Evolutionary conservation across 805 yeast genomes (phyloP).

Genomic region (Teunomyces aglyptinius): DNA sequence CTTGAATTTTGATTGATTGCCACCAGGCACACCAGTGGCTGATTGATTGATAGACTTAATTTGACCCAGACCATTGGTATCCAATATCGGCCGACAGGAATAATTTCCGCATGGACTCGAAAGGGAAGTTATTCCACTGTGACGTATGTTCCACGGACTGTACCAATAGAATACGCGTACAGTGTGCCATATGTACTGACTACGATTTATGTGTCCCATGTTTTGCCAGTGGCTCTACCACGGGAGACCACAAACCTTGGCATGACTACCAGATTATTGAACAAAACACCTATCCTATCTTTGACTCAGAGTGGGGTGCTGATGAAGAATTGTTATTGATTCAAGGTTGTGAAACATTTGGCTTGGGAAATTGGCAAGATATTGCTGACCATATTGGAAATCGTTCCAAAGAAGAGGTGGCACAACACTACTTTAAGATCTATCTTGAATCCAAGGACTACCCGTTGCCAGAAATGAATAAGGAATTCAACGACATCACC

Average conservation of each 20-base stretch:
- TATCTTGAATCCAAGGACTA: slow-evolving; percentile 70
- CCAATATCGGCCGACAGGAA: slow-evolving; percentile 1
- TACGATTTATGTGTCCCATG: slow-evolving; percentile 98
- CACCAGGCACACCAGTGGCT: not conserved
- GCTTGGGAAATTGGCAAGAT: slow-evolving; percentile 97
- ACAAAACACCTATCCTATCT: slow-evolving; percentile 92
- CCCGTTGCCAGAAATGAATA: slow-evolving; percentile 86
- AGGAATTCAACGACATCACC: slow-evolving; percentile 57
- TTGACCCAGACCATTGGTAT: not conserved
- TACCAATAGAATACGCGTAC: slow-evolving; percentile 83
- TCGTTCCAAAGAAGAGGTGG: slow-evolving; percentile 88
- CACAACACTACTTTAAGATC: slow-evolving; percentile 69
- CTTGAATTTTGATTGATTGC: slow-evolving; percentile 2
- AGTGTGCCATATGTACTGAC: slow-evolving; percentile 90
- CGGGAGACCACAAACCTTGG: slow-evolving; percentile 89
- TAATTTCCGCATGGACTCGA: slow-evolving; percentile 30
- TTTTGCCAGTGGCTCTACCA: slow-evolving; percentile 76
- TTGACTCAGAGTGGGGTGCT: slow-evolving; percentile 94
- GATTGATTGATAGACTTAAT: not conserved
- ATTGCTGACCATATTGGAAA: slow-evolving; percentile 96
- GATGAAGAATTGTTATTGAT: slow-evolving; percentile 89
- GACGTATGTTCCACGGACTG: slow-evolving; percentile 97
- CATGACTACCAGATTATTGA: slow-evolving; percentile 92
- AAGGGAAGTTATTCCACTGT: slow-evolving; percentile 65
- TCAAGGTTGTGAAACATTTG: slow-evolving; percentile 88